Conservation (phyloP, 768 basidiomycete species). For the Kwoniella newhampshirensis region DNA sequence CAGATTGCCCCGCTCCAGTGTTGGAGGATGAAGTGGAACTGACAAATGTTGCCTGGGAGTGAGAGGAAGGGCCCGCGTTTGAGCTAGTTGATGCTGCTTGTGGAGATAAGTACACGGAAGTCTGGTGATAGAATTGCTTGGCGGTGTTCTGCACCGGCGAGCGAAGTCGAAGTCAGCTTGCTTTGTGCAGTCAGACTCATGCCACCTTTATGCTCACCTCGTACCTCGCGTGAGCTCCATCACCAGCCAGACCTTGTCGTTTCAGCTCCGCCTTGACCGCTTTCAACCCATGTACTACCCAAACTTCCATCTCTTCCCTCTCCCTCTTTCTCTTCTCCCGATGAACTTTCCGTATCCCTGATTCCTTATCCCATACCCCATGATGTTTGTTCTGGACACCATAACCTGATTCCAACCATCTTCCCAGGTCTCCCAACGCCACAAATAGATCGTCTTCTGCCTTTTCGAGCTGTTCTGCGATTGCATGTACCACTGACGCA, state of each 20-base stretch:
- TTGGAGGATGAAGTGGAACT: slow-evolving; percentile 8
- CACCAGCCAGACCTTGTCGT: slow-evolving; percentile 38
- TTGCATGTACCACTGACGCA: slow-evolving; percentile 10
- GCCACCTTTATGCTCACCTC: slow-evolving; percentile 30
- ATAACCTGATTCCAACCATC: slow-evolving; percentile 41
- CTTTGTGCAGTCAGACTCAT: neutral
- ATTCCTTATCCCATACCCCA: slow-evolving; percentile 30
- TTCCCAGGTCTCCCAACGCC: slow-evolving; percentile 35
- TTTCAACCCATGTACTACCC: slow-evolving; percentile 33
- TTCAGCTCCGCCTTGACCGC: slow-evolving; percentile 39
- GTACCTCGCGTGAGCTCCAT: slow-evolving; percentile 38
- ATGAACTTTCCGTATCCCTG: slow-evolving; percentile 28
- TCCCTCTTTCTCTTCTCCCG: slow-evolving; percentile 39
- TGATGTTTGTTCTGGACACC: slow-evolving; percentile 12
- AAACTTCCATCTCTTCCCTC: slow-evolving; percentile 35
- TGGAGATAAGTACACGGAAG: slow-evolving; percentile 39
- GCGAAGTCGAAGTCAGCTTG: neutral
- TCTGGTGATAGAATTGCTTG: slow-evolving; percentile 47
- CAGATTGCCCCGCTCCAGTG: slow-evolving; percentile 3
- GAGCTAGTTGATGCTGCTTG: slow-evolving; percentile 1
- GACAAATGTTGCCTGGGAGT: neutral
- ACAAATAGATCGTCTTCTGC: slow-evolving; percentile 43
- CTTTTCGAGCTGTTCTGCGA: slow-evolving; percentile 39
- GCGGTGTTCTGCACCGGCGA: slow-evolving; percentile 21
- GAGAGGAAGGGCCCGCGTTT: slow-evolving; percentile 15